Conservation (phyloP, 2,329 filamentous ascomycete species). For the Lecanosticta acicola region DNA sequence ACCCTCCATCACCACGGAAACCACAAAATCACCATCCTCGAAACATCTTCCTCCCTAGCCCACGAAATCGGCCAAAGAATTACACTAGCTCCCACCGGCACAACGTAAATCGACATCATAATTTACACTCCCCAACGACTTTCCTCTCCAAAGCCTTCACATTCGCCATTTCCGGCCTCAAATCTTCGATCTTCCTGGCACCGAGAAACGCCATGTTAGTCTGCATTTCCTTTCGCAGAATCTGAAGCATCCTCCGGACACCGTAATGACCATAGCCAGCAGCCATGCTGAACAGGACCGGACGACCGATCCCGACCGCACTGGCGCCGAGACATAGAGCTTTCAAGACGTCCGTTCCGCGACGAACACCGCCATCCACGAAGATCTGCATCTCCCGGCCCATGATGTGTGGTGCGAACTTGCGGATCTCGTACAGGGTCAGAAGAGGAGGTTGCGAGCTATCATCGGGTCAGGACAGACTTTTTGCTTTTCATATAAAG, state of each 20-base stretch:
- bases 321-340: conserved; percentile 59
- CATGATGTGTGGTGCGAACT: conserved; percentile 49
- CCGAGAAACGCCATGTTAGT: conserved; percentile 61
- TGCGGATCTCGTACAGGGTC: conserved; percentile 56
- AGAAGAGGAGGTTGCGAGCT: conserved; percentile 49
- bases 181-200: conserved; percentile 52
- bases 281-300: conserved; percentile 49
- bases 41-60: conserved; percentile 40
- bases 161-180: conserved; percentile 55
- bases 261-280: conserved; percentile 55
- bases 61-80: conserved; percentile 29
- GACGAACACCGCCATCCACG: conserved; percentile 58
- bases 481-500: no score
- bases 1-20: conserved; percentile 47
- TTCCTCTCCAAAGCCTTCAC: conserved; percentile 24
- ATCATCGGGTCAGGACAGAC: no score
- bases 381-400: conserved; percentile 44
- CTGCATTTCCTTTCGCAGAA: conserved; percentile 53
- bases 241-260: conserved; percentile 41
- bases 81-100: conserved; percentile 11
- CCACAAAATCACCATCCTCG: conserved; percentile 48
- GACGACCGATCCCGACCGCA: conserved; percentile 56
- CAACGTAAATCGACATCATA: no score
- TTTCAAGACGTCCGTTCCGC: conserved; percentile 64
- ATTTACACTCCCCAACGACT: conserved; percentile 38